Percentiles rank a stretch among this genome's conserved stretches.
Conservation (phyloP, 257 asterid species). For the Gynochthodes officinalis region DNA sequence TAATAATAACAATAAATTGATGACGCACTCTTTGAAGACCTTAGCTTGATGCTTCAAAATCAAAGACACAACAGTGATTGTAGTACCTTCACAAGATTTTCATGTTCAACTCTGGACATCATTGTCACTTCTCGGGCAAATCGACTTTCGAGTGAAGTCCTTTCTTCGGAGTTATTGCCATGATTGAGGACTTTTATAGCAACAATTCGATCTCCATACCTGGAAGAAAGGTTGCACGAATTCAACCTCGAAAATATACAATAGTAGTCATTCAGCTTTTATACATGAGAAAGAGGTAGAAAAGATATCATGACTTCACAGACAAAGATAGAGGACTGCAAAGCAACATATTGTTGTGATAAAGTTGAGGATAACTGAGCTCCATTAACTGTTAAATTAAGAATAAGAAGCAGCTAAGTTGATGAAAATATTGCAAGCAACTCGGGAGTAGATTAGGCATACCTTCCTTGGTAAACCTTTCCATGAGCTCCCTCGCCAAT, state of each 20-base stretch:
- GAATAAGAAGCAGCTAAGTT: no score
- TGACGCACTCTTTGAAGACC: neutral
- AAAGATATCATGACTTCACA: no score
- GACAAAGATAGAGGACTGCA: neutral
- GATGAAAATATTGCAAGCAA: no score
- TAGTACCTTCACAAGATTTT: constrained; percentile 85
- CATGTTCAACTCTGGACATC: constrained; percentile 95
- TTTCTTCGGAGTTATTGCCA: constrained; percentile 72
- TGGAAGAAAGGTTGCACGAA: constrained; percentile 23
- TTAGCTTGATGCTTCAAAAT: no score
- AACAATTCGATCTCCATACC: constrained; percentile 83
- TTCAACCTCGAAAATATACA: constrained; percentile 5
- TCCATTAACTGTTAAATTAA: neutral
- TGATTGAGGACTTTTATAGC: constrained; percentile 82
- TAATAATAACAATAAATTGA: no score
- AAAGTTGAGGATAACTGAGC: neutral
- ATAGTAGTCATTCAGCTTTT: no score
- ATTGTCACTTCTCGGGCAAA: constrained; percentile 85
- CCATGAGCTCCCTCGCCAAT: constrained; percentile 99
- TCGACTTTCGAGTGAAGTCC: constrained; percentile 70
- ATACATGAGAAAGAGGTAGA: no score
- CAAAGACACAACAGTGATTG: neutral
- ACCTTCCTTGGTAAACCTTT: constrained; percentile 97
- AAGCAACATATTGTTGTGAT: neutral
- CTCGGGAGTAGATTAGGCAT: no score